Evolutionary conservation across 2,329 filamentous ascomycete genomes (phyloP).

Genomic region (Chaetomium sp.): DNA sequence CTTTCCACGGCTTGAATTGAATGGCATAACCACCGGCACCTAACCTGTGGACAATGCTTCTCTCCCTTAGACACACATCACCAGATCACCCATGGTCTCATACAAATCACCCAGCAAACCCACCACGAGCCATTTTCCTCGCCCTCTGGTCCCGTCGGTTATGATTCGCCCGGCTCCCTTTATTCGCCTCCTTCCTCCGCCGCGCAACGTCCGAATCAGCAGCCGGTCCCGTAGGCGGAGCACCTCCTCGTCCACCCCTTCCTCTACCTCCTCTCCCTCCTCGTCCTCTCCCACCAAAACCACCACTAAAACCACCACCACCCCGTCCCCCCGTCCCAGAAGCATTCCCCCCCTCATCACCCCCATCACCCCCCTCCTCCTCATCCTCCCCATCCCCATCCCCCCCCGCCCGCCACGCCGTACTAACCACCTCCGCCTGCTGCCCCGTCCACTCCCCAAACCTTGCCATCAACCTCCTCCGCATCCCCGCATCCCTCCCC

Average conservation of each 20-base stretch:
- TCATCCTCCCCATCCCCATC: constrained; percentile 53
- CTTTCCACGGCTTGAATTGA: too few species aligned
- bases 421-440: constrained; percentile 59
- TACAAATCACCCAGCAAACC: constrained; percentile 28
- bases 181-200: constrained; percentile 73
- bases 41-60: too few species aligned
- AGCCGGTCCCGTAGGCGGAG: constrained; percentile 60
- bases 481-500: constrained; percentile 60
- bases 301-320: constrained; percentile 10
- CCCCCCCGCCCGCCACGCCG: constrained; percentile 53
- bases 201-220: constrained; percentile 65
- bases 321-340: constrained; percentile 45
- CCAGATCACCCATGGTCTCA: too few species aligned
- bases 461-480: constrained; percentile 64
- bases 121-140: constrained; percentile 57
- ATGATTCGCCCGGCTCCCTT: constrained; percentile 77
- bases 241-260: constrained; percentile 47
- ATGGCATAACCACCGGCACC: too few species aligned
- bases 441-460: constrained; percentile 59
- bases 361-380: constrained; percentile 37
- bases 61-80: too few species aligned
- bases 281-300: constrained; percentile 27
- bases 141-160: constrained; percentile 68
- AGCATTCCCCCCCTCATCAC: too few species aligned
- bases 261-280: constrained; percentile 42